These are phyloP conservation scores for Coniochaeta sp. DNA, from an alignment of 2,329 filamentous ascomycete species.

Conservation along the genomic window DNA sequence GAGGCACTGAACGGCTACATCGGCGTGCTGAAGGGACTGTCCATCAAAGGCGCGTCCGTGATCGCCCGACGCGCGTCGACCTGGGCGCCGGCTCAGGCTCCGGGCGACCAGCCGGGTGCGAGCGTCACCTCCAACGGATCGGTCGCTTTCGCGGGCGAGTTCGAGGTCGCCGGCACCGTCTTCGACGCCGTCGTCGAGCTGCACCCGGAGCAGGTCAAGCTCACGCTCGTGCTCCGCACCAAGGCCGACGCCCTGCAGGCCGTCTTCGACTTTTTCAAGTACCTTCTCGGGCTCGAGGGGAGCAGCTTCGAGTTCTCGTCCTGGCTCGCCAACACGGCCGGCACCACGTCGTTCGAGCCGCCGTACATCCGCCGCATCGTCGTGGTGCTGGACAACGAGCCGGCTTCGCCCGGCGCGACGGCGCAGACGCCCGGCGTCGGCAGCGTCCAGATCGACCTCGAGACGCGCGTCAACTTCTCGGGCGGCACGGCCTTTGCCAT, in stretches of 20 bases:
- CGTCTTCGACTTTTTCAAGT: constrained; percentile 1
- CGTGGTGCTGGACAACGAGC: background rate
- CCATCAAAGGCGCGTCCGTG: constrained; percentile 1
- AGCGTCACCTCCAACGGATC: constrained; percentile 3
- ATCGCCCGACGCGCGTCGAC: constrained; percentile 3
- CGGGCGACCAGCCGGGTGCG: background rate
- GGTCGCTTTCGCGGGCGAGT: constrained; percentile 3
- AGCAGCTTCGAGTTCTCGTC: constrained; percentile 1
- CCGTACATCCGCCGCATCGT: constrained; percentile 4
- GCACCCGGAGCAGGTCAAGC: background rate
- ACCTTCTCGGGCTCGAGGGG: constrained; percentile 2
- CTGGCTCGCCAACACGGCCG: constrained; percentile 1
- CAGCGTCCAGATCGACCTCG: constrained; percentile 4
- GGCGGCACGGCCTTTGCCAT: constrained; percentile 1
- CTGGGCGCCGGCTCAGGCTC: background rate
- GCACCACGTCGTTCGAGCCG: constrained; percentile 1
- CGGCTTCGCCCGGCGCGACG: constrained; percentile 1
- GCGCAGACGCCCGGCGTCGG: constrained; percentile 2
- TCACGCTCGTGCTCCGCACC: background rate
- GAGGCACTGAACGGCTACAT: constrained; percentile 1
- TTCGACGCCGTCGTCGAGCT: constrained; percentile 3
- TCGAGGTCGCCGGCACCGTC: background rate
- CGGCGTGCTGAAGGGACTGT: background rate
- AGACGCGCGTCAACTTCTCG: constrained; percentile 4
- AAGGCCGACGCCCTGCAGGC: constrained; percentile 2